Conservation (phyloP, 495 filamentous ascomycete genomes). For the Podospora comata region DNA sequence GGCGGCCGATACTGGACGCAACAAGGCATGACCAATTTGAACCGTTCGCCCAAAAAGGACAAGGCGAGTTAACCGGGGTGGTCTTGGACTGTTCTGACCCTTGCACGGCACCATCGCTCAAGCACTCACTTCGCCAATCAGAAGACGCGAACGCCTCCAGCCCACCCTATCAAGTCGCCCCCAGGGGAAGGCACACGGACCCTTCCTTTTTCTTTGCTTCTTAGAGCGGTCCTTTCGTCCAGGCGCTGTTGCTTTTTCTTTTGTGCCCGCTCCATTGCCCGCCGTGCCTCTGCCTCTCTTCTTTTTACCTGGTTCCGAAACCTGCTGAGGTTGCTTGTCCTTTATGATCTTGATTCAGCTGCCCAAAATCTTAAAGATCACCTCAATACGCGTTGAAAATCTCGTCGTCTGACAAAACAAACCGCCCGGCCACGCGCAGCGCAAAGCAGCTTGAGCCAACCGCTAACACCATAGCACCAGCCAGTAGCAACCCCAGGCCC, state of each 20-base stretch:
- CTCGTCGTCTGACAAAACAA: neutral
- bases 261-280: neutral
- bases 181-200: constrained; percentile 30
- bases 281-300: constrained; percentile 4
- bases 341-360: neutral
- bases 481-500: neutral
- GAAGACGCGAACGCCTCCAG: constrained; percentile 10
- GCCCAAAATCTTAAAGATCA: neutral
- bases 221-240: constrained; percentile 10
- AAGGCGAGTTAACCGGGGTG: constrained; percentile 16
- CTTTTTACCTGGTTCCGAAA: neutral
- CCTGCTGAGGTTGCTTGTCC: neutral
- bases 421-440: constrained; percentile 1
- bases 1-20: constrained; percentile 10
- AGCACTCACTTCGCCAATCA: constrained; percentile 28
- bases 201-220: constrained; percentile 13
- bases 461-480: neutral
- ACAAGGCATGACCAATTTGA: constrained; percentile 6
- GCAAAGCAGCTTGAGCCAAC: constrained; percentile 4
- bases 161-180: constrained; percentile 15
- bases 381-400: neutral
- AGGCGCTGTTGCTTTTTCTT: constrained; percentile 20
- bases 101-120: constrained; percentile 9
- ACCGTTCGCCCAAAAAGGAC: constrained; percentile 17
- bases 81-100: constrained; percentile 14